These are phyloP conservation scores for Zalaria obscura DNA, from an alignment of 2,329 filamentous ascomycete genomes.

Conservation along the genomic window DNA sequence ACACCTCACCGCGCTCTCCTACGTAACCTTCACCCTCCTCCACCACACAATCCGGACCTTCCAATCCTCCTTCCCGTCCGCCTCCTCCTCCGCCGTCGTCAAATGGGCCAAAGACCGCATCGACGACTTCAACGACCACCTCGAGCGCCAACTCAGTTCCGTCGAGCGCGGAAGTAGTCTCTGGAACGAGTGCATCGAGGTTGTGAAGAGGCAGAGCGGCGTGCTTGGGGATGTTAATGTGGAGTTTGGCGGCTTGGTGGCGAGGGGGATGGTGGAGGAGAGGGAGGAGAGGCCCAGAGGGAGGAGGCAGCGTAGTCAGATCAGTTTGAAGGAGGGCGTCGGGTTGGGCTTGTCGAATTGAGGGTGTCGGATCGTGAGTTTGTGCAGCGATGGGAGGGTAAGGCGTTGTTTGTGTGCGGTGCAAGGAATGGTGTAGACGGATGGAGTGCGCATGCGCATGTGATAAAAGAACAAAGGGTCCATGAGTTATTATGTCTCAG, in stretches of 20 bases:
- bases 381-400: too few species aligned
- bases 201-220: conserved; percentile 65
- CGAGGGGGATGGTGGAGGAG: conserved; percentile 29
- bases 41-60: conserved; percentile 61
- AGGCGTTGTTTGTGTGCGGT: too few species aligned
- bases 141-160: conserved; percentile 75
- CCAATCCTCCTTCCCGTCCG: conserved; percentile 52
- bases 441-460: too few species aligned
- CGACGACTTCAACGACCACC: conserved; percentile 73
- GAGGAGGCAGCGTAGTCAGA: neutral
- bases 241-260: conserved; percentile 76
- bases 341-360: too few species aligned
- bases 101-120: conserved; percentile 97
- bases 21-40: conserved; percentile 89
- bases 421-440: too few species aligned
- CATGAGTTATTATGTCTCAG: too few species aligned
- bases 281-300: neutral
- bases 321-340: too few species aligned
- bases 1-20: conserved; percentile 91
- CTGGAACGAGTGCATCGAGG: conserved; percentile 72
- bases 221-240: conserved; percentile 75
- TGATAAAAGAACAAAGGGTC: too few species aligned
- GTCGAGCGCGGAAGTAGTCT: conserved; percentile 61
- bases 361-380: too few species aligned
- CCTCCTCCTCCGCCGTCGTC: conserved; percentile 80